Evolutionary conservation across 148 eudicot species (phyloP).

Genomic region (Nepenthes mirabilis): DNA sequence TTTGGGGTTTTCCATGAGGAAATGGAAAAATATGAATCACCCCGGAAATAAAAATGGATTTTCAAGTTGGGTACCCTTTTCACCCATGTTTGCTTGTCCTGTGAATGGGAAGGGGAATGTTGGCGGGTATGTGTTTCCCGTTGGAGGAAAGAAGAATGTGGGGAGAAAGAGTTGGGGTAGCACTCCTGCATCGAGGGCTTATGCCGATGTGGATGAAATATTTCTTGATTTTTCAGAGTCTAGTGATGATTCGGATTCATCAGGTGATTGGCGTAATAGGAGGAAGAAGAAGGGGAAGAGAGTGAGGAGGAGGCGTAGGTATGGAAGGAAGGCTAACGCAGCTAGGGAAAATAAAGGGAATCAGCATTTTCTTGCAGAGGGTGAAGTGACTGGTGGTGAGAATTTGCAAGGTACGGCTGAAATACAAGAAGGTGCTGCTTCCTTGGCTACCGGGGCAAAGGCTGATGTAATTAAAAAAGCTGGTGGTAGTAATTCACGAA

Average conservation of each 20-base stretch:
- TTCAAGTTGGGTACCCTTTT: conserved; percentile 38
- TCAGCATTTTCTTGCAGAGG: background rate
- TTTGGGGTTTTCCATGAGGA: conserved; percentile 29
- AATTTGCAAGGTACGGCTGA: background rate
- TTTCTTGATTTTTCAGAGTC: conserved; percentile 17
- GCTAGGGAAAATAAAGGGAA: conserved; percentile 1
- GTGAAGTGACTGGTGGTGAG: background rate
- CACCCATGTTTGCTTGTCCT: conserved; percentile 39
- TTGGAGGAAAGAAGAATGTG: background rate
- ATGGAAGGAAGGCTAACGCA: background rate
- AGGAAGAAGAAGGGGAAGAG: conserved; percentile 3
- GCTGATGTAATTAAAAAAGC: background rate
- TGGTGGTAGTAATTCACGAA: conserved; percentile 2
- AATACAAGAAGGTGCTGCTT: background rate
- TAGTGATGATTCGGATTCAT: conserved; percentile 25
- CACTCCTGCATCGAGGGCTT: conserved; percentile 10
- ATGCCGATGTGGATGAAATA: conserved; percentile 22
- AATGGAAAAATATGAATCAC: conserved; percentile 19
- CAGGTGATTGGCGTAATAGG: conserved; percentile 18
- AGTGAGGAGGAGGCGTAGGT: conserved; percentile 4
- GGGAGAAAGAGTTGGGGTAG: background rate
- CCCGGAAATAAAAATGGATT: conserved; percentile 8
- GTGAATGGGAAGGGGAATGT: conserved; percentile 3
- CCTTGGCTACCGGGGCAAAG: background rate
- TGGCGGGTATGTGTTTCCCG: background rate